Base-by-base conservation (phyloP, 2,329 filamentous ascomycete species). In the Dactylellina parvicollis region DNA sequence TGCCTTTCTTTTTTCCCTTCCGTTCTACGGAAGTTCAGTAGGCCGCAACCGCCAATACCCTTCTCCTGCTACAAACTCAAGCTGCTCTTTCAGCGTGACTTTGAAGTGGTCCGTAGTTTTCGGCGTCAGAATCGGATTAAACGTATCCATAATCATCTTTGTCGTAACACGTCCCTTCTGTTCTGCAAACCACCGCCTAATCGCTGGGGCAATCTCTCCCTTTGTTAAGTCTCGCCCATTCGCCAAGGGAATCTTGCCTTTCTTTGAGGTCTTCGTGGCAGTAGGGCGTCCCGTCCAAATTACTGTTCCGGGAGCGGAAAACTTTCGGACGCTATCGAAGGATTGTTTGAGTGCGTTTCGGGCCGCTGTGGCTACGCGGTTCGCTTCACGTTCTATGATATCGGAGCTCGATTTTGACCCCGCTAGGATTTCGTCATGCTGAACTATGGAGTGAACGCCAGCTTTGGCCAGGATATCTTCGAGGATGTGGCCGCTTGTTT, bases 391-490 rank as follows among this genome's bases (percentile, higher is more conserved):
- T 76, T 92, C 89, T 50, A 97, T 88, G 76, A 96, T 89, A 22
- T 86, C 86, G 3, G 88, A 88, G 78, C 96, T 91, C 0, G 92
- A 90, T 74, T 88, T 87, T 76, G 88, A 90, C 38, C 90, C 90
- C 76, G 89, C 91, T 77, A 98, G 87, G 77, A 98, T 96, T 59
- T 92, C 87, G 76, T 98, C 95, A 79, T 99, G 95, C 77, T 97
- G 92, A 46, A 97, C 87, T 0, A 93, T 92, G n/a, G 90, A 92
- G 78, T 96, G 92, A 0, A 98, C 90, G 1, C 89, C 90, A 0
- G 92, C 90, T 40, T 89, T 88, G 0, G 92, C 89, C 79, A 98
- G 96, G 61, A 99, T 92, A 56, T 91, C 90, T 75, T 93, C 89
- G 83, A 98, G 90, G 76, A 98, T 87, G 60, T 89, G 88, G 79